Percentiles rank a stretch among this genome's conserved stretches.
These are phyloP conservation scores for Sisymbrium irio DNA, from an alignment of 345 rosid species.

Conservation along the genomic window DNA sequence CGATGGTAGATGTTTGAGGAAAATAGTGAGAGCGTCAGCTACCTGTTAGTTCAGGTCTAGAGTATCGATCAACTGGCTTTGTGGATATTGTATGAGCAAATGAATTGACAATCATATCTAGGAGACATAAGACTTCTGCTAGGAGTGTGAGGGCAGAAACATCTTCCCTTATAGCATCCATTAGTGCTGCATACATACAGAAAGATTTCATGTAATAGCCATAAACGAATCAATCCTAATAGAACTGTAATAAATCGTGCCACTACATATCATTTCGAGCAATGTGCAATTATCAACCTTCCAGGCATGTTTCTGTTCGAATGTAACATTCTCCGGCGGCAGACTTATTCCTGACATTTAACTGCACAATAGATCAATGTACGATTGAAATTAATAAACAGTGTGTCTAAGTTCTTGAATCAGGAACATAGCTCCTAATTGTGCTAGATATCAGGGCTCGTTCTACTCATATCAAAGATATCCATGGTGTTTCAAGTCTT, in stretches of 20 bases:
- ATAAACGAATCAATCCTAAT: neutral
- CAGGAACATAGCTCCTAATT: constrained; percentile 2
- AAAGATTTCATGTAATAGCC: constrained; percentile 6
- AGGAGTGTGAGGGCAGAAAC: constrained; percentile 76
- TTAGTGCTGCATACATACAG: constrained; percentile 54
- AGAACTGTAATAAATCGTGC: neutral
- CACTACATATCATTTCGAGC: neutral
- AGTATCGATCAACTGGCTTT: constrained; percentile 77
- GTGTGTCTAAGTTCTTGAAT: neutral
- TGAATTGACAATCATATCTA: constrained; percentile 95
- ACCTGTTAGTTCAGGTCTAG: constrained; percentile 88
- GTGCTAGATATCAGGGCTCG: constrained; percentile 8
- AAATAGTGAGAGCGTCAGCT: constrained; percentile 20
- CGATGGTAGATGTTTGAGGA: constrained; percentile 4
- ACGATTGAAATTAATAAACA: constrained; percentile 2
- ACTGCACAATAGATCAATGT: constrained; percentile 49
- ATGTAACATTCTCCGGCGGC: constrained; percentile 90
- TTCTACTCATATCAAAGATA: constrained; percentile 10
- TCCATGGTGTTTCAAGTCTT: constrained; percentile 20
- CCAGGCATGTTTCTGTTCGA: constrained; percentile 88
- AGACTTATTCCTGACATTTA: constrained; percentile 91
- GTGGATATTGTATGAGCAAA: constrained; percentile 88
- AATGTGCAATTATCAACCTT: constrained; percentile 53
- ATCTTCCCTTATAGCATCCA: constrained; percentile 78
- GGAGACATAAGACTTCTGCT: constrained; percentile 88